These are phyloP conservation scores for Oryza meyeriana DNA, from an alignment of 176 grass and related monocot species.

Conservation along the genomic window DNA sequence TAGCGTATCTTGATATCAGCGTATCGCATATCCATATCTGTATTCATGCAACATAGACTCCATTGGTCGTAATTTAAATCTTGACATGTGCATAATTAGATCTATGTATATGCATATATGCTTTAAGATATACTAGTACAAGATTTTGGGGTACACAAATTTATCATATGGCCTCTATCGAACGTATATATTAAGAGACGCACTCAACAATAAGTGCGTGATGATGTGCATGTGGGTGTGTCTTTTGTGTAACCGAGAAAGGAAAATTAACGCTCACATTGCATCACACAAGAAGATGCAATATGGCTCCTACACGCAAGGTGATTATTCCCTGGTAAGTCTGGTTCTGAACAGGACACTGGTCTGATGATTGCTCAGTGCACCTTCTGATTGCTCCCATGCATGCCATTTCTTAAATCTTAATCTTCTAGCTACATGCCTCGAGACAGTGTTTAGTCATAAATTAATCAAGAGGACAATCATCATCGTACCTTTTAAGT, in stretches of 20 bases:
- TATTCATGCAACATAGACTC: too few relatives aligned
- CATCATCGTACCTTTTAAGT: neutral
- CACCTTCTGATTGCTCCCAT: neutral
- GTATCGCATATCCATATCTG: too few relatives aligned
- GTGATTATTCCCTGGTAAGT: neutral
- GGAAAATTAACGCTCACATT: neutral
- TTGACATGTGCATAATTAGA: too few relatives aligned
- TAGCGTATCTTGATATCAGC: too few relatives aligned
- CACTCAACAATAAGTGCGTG: too few relatives aligned
- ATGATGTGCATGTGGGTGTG: neutral
- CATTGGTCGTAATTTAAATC: too few relatives aligned
- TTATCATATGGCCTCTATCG: too few relatives aligned
- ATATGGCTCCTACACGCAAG: constrained; percentile 4
- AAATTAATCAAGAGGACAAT: neutral
- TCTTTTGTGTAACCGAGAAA: neutral
- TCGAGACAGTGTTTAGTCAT: neutral
- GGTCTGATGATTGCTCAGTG: neutral
- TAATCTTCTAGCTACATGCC: neutral
- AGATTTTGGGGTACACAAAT: too few relatives aligned
- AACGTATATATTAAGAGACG: too few relatives aligned
- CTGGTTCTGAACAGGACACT: neutral
- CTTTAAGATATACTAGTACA: too few relatives aligned
- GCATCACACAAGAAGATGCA: neutral
- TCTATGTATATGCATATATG: too few relatives aligned
- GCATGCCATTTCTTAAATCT: neutral